A percentile compares a stretch with the other conserved stretches of the same genome.
phyloP scores from a whole-genome alignment of 768 basidiomycete genomes.

The Myochromella boudieri region DNA sequence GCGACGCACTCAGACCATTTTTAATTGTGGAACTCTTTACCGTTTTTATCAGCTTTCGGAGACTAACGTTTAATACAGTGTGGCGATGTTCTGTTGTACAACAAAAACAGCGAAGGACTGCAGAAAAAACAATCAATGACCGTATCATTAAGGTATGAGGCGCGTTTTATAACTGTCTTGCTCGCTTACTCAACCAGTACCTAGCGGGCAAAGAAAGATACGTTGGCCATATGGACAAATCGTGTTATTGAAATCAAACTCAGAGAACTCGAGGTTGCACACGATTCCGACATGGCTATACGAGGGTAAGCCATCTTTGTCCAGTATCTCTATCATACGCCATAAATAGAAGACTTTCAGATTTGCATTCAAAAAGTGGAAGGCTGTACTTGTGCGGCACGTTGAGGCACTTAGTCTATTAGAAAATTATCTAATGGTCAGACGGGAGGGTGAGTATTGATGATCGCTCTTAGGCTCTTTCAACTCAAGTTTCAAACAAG shows the following conservation, averaged over 20 bases:
- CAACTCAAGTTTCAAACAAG: constrained; percentile 33
- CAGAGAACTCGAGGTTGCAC: constrained; percentile 64
- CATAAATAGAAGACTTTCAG: constrained; percentile 31
- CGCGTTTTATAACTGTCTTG: background rate
- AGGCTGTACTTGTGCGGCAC: constrained; percentile 56
- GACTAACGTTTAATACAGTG: constrained; percentile 28
- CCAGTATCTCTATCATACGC: background rate
- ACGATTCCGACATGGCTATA: constrained; percentile 35
- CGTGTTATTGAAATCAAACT: constrained; percentile 73
- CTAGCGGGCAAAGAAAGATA: constrained; percentile 52
- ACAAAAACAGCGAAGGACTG: constrained; percentile 38
- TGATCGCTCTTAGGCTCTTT: background rate
- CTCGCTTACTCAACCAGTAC: background rate
- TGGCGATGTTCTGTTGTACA: constrained; percentile 45
- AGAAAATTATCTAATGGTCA: constrained; percentile 81
- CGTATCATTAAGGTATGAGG: constrained; percentile 39
- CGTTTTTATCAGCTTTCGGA: background rate
- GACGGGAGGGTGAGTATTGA: constrained; percentile 61
- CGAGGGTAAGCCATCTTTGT: constrained; percentile 27
- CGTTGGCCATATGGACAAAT: constrained; percentile 65
- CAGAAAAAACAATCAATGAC: constrained; percentile 42
- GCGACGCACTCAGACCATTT: constrained; percentile 25
- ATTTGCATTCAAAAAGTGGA: constrained; percentile 69
- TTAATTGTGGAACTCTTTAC: constrained; percentile 14
- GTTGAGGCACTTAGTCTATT: constrained; percentile 75